Evolutionary conservation across 2,329 filamentous ascomycete species (phyloP).

Genomic region (Graphiopsis chlorocephala): DNA sequence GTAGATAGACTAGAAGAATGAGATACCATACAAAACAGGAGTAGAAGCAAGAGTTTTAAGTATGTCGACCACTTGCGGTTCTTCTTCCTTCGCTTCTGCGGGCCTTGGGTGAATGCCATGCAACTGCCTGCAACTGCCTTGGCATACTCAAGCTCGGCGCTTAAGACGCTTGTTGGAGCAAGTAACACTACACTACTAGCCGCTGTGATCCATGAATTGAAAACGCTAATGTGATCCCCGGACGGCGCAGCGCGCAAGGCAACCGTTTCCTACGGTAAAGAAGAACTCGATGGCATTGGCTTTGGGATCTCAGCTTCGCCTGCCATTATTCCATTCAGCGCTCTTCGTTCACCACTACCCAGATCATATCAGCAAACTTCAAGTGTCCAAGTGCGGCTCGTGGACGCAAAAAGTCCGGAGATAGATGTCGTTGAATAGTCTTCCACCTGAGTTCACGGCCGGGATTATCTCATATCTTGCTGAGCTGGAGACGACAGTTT

Average conservation of each 20-base stretch:
- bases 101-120: background rate
- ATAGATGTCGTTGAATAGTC: background rate
- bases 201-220: background rate
- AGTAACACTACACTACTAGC: background rate
- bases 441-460: background rate
- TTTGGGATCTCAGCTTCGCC: too few species aligned
- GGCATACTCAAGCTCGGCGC: background rate
- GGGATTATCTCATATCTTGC: background rate
- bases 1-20: background rate
- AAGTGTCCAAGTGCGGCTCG: background rate
- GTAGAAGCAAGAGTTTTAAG: background rate
- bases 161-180: background rate
- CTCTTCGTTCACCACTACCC: too few species aligned
- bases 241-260: too few species aligned
- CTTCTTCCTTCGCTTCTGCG: background rate
- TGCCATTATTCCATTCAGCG: too few species aligned
- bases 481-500: background rate
- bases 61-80: background rate
- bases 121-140: background rate
- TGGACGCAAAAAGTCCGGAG: too few species aligned
- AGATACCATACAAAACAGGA: background rate
- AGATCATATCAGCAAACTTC: background rate
- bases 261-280: too few species aligned
- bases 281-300: too few species aligned
- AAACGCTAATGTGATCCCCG: too few species aligned